Conservation (phyloP, 257 asterid genomes). For the Scutellaria minor region DNA sequence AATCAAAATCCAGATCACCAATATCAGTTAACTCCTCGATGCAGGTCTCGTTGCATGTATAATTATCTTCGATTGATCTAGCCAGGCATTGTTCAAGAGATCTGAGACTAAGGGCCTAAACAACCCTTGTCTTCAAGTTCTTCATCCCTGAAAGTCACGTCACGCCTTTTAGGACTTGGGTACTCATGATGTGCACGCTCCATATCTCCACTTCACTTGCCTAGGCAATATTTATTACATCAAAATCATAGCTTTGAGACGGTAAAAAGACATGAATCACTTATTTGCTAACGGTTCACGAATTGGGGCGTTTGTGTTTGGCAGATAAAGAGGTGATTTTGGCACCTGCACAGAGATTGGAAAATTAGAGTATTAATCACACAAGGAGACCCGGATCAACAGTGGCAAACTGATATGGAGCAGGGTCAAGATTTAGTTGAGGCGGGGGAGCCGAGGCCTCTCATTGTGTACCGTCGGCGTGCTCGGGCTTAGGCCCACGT, state of each 20-base stretch:
- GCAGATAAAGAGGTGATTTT: constrained; percentile 58
- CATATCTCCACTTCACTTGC: constrained; percentile 34
- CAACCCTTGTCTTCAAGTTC: constrained; percentile 60
- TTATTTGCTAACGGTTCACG: constrained; percentile 65
- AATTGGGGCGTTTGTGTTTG: constrained; percentile 58
- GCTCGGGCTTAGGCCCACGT: no score
- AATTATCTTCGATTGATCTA: constrained; percentile 29
- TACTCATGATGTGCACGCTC: constrained; percentile 38
- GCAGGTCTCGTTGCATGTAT: constrained; percentile 24
- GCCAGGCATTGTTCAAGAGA: constrained; percentile 42
- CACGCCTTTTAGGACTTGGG: constrained; percentile 42
- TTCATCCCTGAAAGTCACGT: constrained; percentile 74
- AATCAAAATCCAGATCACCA: constrained; percentile 51
- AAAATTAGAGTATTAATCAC: background rate
- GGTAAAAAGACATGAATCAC: constrained; percentile 79
- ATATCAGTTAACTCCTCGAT: constrained; percentile 46
- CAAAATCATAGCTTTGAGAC: constrained; percentile 66
- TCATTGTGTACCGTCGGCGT: no score
- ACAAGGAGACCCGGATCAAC: constrained; percentile 3
- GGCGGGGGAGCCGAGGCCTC: no score
- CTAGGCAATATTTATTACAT: constrained; percentile 31
- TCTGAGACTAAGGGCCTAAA: constrained; percentile 54
- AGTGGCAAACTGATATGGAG: background rate
- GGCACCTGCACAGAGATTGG: constrained; percentile 56
- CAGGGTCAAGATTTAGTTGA: no score